Evolutionary conservation across 495 filamentous ascomycete species (phyloP).

Genomic region (Penicillium simplicissimum): DNA sequence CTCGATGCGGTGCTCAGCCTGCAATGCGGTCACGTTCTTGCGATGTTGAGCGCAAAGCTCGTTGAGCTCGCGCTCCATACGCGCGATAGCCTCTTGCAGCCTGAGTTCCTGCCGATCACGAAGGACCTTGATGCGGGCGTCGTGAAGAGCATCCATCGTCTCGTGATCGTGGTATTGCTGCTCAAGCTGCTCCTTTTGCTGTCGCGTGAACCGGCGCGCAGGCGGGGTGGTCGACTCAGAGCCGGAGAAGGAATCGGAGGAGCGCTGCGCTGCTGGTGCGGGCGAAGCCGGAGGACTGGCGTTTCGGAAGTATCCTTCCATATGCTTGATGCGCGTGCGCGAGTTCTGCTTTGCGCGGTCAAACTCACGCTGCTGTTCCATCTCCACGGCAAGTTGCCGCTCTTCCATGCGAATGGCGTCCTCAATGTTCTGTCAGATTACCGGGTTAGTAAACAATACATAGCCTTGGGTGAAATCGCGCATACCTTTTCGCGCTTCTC

Average conservation of each 20-base stretch:
- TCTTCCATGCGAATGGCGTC: constrained; percentile 67
- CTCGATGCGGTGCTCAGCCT: constrained; percentile 51
- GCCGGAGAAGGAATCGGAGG: constrained; percentile 30
- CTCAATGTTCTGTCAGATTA: constrained; percentile 38
- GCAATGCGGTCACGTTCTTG: constrained; percentile 56
- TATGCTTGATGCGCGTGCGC: constrained; percentile 69
- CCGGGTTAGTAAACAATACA: constrained; percentile 14
- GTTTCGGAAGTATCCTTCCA: constrained; percentile 76
- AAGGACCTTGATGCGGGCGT: constrained; percentile 75
- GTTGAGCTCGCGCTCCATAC: constrained; percentile 65
- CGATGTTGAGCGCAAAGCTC: constrained; percentile 52
- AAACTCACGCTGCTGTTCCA: constrained; percentile 60
- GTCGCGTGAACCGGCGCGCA: constrained; percentile 37
- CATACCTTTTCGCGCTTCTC: constrained; percentile 55
- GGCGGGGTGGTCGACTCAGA: constrained; percentile 20
- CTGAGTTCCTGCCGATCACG: constrained; percentile 72
- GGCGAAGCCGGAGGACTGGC: constrained; percentile 45
- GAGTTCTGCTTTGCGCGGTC: constrained; percentile 59
- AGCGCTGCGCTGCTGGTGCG: constrained; percentile 11
- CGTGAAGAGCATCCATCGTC: constrained; percentile 69
- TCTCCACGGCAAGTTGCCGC: constrained; percentile 71
- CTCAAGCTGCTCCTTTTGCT: constrained; percentile 58
- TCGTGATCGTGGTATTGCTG: constrained; percentile 71
- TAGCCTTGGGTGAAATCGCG: constrained; percentile 17
- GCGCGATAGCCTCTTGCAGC: constrained; percentile 62